Conservation (phyloP, 2,329 filamentous ascomycete genomes). For the Colletotrichum agaves region DNA sequence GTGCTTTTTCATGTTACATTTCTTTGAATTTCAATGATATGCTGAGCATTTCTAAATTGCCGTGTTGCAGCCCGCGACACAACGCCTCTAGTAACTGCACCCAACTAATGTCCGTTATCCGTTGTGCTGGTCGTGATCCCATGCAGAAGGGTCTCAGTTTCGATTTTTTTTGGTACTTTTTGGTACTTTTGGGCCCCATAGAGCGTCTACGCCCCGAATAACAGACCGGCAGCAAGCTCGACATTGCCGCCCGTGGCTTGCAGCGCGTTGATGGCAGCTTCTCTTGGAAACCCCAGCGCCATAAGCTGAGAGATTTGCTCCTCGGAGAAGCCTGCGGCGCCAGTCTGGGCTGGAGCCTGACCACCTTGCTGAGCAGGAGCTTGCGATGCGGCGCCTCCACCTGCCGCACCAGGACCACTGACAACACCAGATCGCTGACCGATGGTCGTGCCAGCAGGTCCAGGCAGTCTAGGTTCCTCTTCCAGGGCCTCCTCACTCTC, state of each 20-base stretch:
- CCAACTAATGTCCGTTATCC: neutral
- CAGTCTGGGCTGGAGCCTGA: slow-evolving; percentile 42
- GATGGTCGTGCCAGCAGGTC: slow-evolving; percentile 89
- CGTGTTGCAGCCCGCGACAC: neutral
- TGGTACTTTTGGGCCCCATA: neutral
- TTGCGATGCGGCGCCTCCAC: slow-evolving; percentile 42
- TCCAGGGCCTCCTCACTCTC: slow-evolving; percentile 76
- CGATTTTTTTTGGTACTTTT: neutral
- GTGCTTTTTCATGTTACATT: neutral
- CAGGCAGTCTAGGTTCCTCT: slow-evolving; percentile 84
- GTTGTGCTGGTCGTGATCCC: slow-evolving; percentile 9
- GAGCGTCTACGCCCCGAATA: slow-evolving; percentile 64
- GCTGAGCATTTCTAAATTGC: slow-evolving; percentile 4
- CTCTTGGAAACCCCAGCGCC: slow-evolving; percentile 79
- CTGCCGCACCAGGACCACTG: slow-evolving; percentile 57
- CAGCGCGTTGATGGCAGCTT: slow-evolving; percentile 82
- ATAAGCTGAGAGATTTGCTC: slow-evolving; percentile 81
- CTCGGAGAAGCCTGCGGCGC: slow-evolving; percentile 58
- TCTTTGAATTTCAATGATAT: neutral
- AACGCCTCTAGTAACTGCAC: slow-evolving; percentile 20
- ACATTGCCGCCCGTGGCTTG: slow-evolving; percentile 87
- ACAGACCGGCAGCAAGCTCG: slow-evolving; percentile 85
- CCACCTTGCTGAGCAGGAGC: slow-evolving; percentile 40
- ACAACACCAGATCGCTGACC: slow-evolving; percentile 86
- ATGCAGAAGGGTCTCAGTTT: neutral